A percentile compares a stretch with the other conserved stretches of the same genome.
These are phyloP conservation scores for Rhodotorula glutinis DNA, from an alignment of 1,284 basidiomycete species.

Conservation along the genomic window DNA sequence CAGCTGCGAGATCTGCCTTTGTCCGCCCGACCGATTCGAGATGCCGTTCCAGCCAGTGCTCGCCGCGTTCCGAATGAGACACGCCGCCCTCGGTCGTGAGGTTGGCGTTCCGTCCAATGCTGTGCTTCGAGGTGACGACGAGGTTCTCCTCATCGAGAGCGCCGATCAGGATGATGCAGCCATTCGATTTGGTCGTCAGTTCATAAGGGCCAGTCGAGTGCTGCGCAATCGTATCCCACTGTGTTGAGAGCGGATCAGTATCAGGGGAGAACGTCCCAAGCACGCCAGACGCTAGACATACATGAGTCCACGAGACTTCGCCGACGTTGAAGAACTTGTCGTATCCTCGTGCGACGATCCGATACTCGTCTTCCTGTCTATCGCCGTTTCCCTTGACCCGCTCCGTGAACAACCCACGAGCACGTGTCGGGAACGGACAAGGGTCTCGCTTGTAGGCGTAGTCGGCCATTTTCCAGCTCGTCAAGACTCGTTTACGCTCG, in stretches of 20 bases:
- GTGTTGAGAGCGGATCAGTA: neutral
- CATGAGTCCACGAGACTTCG: constrained; percentile 90
- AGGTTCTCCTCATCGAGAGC: constrained; percentile 73
- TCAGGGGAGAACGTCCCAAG: too few relatives aligned
- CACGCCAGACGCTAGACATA: constrained; percentile 46
- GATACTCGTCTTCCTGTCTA: constrained; percentile 44
- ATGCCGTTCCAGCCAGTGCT: constrained; percentile 76
- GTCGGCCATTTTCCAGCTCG: constrained; percentile 95
- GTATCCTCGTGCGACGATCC: constrained; percentile 87
- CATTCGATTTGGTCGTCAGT: constrained; percentile 92
- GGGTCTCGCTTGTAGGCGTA: constrained; percentile 85
- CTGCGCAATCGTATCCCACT: constrained; percentile 75
- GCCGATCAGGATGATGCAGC: constrained; percentile 95
- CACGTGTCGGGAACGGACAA: constrained; percentile 85
- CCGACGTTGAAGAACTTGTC: constrained; percentile 99
- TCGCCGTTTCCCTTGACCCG: constrained; percentile 47
- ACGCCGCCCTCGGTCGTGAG: constrained; percentile 34
- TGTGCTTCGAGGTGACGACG: constrained; percentile 88
- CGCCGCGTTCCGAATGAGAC: constrained; percentile 71
- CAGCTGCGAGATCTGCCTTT: constrained; percentile 67
- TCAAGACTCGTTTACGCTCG: constrained; percentile 48
- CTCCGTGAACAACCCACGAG: constrained; percentile 77
- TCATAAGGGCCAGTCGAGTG: constrained; percentile 79
- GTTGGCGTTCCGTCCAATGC: constrained; percentile 59
- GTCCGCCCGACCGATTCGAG: constrained; percentile 64